These are phyloP conservation scores for Polysphondylium violaceum DNA, from an alignment of 78 protist genomes.

Conservation along the genomic window DNA sequence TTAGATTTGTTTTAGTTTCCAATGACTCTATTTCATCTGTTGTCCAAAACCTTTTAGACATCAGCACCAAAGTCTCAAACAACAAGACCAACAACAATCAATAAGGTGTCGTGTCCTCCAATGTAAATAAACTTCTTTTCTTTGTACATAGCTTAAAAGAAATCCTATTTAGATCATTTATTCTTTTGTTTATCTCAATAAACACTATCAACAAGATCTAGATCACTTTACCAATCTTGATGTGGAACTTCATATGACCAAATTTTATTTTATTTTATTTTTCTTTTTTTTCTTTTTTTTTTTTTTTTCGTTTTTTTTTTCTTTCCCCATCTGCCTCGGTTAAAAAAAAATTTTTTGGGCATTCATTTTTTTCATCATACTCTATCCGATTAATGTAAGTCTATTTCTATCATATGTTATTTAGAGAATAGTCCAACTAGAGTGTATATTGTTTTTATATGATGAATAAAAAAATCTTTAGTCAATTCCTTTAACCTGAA, in stretches of 20 bases:
- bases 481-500: slow-evolving; percentile 55
- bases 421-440: background rate
- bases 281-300: background rate
- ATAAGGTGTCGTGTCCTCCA: no score
- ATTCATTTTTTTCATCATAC: background rate
- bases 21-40: slow-evolving; percentile 1
- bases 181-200: no score
- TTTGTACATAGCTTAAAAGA: no score
- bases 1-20: slow-evolving; percentile 12
- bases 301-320: background rate
- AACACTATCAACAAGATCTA: no score
- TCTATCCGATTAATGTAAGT: background rate
- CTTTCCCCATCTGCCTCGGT: background rate
- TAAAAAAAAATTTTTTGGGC: background rate
- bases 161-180: background rate
- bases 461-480: slow-evolving; percentile 26
- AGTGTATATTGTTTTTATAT: background rate
- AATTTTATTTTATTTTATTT: background rate
- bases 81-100: slow-evolving; percentile 11
- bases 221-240: background rate
- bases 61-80: background rate
- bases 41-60: slow-evolving; percentile 50
- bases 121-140: no score
- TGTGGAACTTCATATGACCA: no score
- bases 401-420: background rate